Evolutionary conservation across 2,329 filamentous ascomycete species (phyloP).

Genomic region (Dothideomycetes sp.): DNA sequence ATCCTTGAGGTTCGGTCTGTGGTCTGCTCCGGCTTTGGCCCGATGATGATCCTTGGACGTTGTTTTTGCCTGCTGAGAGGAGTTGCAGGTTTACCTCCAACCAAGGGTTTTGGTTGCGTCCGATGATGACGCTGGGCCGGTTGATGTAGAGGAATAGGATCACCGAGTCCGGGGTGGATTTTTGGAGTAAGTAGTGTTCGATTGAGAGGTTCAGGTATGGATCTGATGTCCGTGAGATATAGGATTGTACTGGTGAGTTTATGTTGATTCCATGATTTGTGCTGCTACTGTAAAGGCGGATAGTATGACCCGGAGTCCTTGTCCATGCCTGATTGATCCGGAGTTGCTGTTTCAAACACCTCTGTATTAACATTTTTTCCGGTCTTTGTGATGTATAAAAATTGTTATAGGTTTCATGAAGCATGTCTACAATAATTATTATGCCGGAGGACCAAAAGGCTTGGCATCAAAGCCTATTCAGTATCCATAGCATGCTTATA

Average conservation of each 20-base stretch:
- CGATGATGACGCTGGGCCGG: constrained; percentile 77
- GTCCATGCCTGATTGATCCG: no score
- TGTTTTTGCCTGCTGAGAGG: constrained; percentile 38
- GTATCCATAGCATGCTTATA: no score
- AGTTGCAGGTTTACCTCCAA: constrained; percentile 69
- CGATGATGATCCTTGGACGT: not conserved
- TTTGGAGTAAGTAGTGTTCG: constrained; percentile 79
- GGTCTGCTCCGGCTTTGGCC: constrained; percentile 13
- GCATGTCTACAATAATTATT: no score
- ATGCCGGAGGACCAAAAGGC: no score
- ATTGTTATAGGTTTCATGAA: no score
- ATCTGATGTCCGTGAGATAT: constrained; percentile 48
- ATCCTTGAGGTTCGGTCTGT: constrained; percentile 27
- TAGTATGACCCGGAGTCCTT: no score
- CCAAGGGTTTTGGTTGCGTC: constrained; percentile 97
- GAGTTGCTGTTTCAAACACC: constrained; percentile 11
- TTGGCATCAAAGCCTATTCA: no score
- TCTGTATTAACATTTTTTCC: no score
- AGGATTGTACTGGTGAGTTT: constrained; percentile 32
- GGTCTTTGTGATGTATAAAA: no score
- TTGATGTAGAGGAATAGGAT: constrained; percentile 86
- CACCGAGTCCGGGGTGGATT: constrained; percentile 60
- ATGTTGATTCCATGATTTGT: constrained; percentile 2
- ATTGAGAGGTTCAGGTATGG: constrained; percentile 89
- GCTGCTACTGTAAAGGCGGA: constrained; percentile 4